Conservation (phyloP, 2,329 filamentous ascomycete genomes). For the Fusarium odoratissimum region DNA sequence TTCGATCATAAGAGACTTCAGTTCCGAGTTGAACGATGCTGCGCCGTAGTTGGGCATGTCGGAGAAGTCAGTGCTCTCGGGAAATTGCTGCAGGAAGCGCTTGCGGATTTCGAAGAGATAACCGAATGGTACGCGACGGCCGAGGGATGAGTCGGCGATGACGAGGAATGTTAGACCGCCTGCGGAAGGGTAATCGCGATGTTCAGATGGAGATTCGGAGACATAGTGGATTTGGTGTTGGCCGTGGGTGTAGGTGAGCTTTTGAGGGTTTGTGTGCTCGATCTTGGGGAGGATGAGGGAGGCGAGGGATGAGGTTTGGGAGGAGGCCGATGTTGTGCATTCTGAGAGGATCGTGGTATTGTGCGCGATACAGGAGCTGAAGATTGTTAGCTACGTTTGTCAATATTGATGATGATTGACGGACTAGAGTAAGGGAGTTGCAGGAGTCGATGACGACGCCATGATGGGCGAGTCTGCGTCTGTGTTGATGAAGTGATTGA, state of each 20-base stretch:
- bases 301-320: slow-evolving; percentile 85
- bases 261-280: slow-evolving; percentile 80
- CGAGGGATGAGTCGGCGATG: slow-evolving; percentile 82
- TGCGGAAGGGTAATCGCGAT: slow-evolving; percentile 68
- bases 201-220: slow-evolving; percentile 79
- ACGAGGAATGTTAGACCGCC: slow-evolving; percentile 93
- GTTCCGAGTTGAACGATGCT: slow-evolving; percentile 83
- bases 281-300: slow-evolving; percentile 97
- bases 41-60: slow-evolving; percentile 90
- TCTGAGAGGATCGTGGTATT: slow-evolving; percentile 93
- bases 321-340: slow-evolving; percentile 87
- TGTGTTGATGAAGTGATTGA: not conserved
- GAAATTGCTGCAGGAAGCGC: slow-evolving; percentile 81
- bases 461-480: slow-evolving; percentile 54
- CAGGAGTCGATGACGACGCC: slow-evolving; percentile 76
- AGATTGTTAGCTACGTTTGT: slow-evolving; percentile 2
- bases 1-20: slow-evolving; percentile 83
- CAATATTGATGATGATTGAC: slow-evolving; percentile 45
- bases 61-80: slow-evolving; percentile 75
- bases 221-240: slow-evolving; percentile 96
- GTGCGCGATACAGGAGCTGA: slow-evolving; percentile 92
- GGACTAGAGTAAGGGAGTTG: slow-evolving; percentile 80
- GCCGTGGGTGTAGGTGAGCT: slow-evolving; percentile 94
- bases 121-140: slow-evolving; percentile 90
- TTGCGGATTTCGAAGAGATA: slow-evolving; percentile 92